Evolutionary conservation across 345 rosid species (phyloP), one percentile per base, ranked within the genome.

Genomic region (Eucalyptus melliodora): DNA sequence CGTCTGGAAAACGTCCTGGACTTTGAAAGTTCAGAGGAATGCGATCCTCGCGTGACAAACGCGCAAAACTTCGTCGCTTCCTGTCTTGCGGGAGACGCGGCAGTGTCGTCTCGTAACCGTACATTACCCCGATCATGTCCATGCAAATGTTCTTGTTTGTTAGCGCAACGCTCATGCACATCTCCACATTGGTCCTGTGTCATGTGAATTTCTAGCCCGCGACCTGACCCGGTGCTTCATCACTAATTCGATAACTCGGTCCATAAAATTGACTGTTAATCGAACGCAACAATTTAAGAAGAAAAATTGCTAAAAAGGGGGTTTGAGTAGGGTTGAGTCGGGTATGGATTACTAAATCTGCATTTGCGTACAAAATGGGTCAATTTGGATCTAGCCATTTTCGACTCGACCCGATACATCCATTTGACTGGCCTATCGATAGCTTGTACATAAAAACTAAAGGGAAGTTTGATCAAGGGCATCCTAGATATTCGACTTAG

Each of bases 381-480:
- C 14, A 24, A 56, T 56, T 56, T 56, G 30, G 1, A 27, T 56
- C 6, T 56, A 23, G 27, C 2, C 62, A 56, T 56, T 23, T 56
- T 56, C 12, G 1, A 56, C 6, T 27, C 0, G 0, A 56, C 13
- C 1, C 0, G 3, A 9, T 4, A 56, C 1, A 56, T 12, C 3
- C 62, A 56, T 56, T 56, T 56, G 62, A 56, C 3, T 5, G 30
- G 14, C 12, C 30, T 56, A 56, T 23, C 3, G 62, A 2, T 56
- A 56, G 13, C 30, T 24, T 56, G 30, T 56, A 56, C 13, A 56
- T 9, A 56, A 56, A 56, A 56, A 56, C 62, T 56, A 56, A 27
- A 23, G 13, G 62, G 62, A 24, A 23, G 62, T 56, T 26, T 0
- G 30, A 56, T 56, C 6, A 23, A 24, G 12, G 62, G 30, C 30